phyloP scores from a whole-genome alignment of 2,329 filamentous ascomycete species.

The Xenosphaeropsis pyriputrescens region DNA sequence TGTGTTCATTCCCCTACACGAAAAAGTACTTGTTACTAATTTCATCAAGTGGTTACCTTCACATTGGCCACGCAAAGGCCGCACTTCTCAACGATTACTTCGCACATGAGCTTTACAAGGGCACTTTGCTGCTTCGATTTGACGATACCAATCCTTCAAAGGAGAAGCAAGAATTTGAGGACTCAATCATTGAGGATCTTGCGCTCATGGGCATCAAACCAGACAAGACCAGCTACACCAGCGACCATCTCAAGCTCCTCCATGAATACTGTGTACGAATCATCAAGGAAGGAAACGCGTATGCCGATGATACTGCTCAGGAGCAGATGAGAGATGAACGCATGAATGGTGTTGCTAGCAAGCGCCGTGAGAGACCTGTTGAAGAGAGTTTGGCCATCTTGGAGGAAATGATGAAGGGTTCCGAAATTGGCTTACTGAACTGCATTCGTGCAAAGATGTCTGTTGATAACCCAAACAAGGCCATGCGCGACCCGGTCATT shows the following conservation, averaged over 20 bases:
- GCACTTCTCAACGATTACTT: constrained; percentile 94
- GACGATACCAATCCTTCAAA: constrained; percentile 97
- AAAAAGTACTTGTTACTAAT: constrained; percentile 3
- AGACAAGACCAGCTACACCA: constrained; percentile 77
- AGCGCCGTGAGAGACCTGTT: constrained; percentile 59
- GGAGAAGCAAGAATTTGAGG: constrained; percentile 93
- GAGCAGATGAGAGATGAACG: constrained; percentile 79
- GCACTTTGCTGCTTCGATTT: constrained; percentile 80
- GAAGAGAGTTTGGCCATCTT: constrained; percentile 81
- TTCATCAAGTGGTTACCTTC: constrained; percentile 53
- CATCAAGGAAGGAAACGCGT: constrained; percentile 77
- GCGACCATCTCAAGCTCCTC: constrained; percentile 87
- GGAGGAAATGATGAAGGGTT: constrained; percentile 84
- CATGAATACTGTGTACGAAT: constrained; percentile 75
- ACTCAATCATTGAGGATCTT: constrained; percentile 85
- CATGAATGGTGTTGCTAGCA: constrained; percentile 70
- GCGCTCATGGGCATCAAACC: constrained; percentile 84
- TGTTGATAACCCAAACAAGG: constrained; percentile 84
- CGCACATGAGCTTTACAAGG: constrained; percentile 82
- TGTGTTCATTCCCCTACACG: constrained; percentile 24
- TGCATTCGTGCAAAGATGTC: constrained; percentile 94
- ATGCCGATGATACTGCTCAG: constrained; percentile 86
- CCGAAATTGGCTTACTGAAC: constrained; percentile 64
- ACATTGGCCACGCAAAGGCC: constrained; percentile 92
- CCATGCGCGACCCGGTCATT: constrained; percentile 91